These are phyloP conservation scores for Lachnellula arida DNA, from an alignment of 2,329 filamentous ascomycete species.

Conservation along the genomic window DNA sequence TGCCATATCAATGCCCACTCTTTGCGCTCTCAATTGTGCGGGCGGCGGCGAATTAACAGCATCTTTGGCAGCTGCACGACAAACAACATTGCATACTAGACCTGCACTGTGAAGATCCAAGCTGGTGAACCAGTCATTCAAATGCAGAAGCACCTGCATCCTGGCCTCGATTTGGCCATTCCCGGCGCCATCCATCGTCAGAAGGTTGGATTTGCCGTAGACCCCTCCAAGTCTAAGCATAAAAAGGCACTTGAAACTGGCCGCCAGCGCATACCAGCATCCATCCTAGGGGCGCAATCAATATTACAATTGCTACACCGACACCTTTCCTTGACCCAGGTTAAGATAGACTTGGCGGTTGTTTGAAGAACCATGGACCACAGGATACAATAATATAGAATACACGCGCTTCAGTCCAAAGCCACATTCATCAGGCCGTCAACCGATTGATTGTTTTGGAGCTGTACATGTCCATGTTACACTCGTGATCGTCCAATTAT, in stretches of 20 bases:
- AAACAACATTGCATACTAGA: constrained; percentile 16
- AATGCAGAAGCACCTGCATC: constrained; percentile 17
- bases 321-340: constrained; percentile 1
- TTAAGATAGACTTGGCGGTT: constrained; percentile 8
- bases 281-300: constrained; percentile 25
- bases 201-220: constrained; percentile 16
- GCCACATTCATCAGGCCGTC: constrained; percentile 14
- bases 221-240: constrained; percentile 20
- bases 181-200: constrained; percentile 17
- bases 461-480: constrained; percentile 6
- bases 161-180: constrained; percentile 17
- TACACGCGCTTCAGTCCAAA: background rate
- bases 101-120: constrained; percentile 23
- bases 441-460: constrained; percentile 10
- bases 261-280: constrained; percentile 31
- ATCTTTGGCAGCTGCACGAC: constrained; percentile 14
- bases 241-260: constrained; percentile 29
- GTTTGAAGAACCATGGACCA: background rate
- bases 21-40: background rate
- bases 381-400: constrained; percentile 14
- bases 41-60: background rate
- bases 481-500: constrained; percentile 22
- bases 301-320: constrained; percentile 15
- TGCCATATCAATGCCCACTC: background rate
- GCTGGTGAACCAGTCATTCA: constrained; percentile 15